These are phyloP conservation scores for Glonium stellatum DNA, from an alignment of 495 filamentous ascomycete genomes.

Conservation along the genomic window DNA sequence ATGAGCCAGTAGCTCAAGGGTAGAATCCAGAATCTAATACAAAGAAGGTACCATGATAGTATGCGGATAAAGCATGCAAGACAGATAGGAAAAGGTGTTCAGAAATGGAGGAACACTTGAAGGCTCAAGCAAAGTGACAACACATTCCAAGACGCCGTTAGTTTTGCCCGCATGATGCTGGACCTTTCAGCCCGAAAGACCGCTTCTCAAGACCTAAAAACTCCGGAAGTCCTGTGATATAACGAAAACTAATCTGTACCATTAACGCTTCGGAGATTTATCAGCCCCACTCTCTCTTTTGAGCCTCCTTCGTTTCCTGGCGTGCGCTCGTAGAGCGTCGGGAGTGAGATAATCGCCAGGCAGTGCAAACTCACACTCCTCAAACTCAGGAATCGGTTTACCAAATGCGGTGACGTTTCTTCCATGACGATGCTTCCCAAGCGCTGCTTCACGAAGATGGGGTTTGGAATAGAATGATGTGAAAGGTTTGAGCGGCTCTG, in stretches of 20 bases:
- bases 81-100: no score
- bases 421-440: constrained; percentile 53
- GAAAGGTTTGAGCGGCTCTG: constrained; percentile 56
- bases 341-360: constrained; percentile 62
- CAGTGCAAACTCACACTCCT: constrained; percentile 63
- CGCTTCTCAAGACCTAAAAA: no score
- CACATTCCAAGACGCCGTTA: no score
- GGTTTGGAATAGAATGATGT: constrained; percentile 76
- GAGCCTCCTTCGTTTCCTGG: constrained; percentile 48
- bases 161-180: background rate
- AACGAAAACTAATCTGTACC: no score
- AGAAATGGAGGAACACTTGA: no score
- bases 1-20: no score
- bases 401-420: constrained; percentile 65
- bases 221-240: no score
- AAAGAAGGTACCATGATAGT: no score
- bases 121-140: no score
- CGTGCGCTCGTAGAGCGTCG: constrained; percentile 59
- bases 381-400: constrained; percentile 65
- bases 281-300: constrained; percentile 25
- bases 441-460: constrained; percentile 66
- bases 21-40: no score
- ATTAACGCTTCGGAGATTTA: no score
- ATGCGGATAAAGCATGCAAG: no score
- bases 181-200: background rate